Evolutionary conservation across 1,139 yeast genomes (phyloP), one percentile per base, ranked within the genome.

Genomic region (Yamadazyma atlantica): DNA sequence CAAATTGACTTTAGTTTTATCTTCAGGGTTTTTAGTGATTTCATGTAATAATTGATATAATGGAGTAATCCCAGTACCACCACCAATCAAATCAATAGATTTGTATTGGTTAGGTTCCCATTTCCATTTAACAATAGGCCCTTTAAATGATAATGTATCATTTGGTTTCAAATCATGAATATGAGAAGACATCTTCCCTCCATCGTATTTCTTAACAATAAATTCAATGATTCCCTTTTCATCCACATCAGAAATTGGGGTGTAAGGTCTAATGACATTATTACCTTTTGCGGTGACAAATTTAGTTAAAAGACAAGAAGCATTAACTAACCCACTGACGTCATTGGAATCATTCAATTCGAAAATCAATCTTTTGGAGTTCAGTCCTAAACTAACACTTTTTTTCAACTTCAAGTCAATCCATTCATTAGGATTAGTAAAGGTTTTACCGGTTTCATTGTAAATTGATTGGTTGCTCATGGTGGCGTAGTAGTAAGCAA

Each of bases 21-120:
- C 96, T 30, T 69, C 73, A 15, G 94, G 90, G 55, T 86, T 81
- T 48, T 73, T 70, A 53, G 85, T 80, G 51, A 89, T 82, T 37
- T 89, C 89, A 51, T 82, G 80, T 51, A 89, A 75, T 57, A 89
- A 85, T 69, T 89, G 96, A 64, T 82, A 85, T 81, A 90, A 86
- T 52, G 97, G 97, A 23, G 97, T 85, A 55, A 89, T 85, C 51
- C 96, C 97, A 32, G 95, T 85, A 57, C 98, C 98, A 52, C 96
- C 96, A 30, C 96, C 96, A 50, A 92, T 82, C 89, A 92, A 89
- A 41, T 85, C 85, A 50, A 87, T 78, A 39, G 78, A 74, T 43
- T 78, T 70, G 47, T 80, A 83, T 77, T 85, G 83, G 62, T 88
- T 88, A 51, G 95, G 88, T 57, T 78, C 78, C 90, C 95, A 88